Evolutionary conservation across 2,329 filamentous ascomycete genomes (phyloP), one percentile per base, ranked within the genome.

Genomic region (Lecanicillium sp.): DNA sequence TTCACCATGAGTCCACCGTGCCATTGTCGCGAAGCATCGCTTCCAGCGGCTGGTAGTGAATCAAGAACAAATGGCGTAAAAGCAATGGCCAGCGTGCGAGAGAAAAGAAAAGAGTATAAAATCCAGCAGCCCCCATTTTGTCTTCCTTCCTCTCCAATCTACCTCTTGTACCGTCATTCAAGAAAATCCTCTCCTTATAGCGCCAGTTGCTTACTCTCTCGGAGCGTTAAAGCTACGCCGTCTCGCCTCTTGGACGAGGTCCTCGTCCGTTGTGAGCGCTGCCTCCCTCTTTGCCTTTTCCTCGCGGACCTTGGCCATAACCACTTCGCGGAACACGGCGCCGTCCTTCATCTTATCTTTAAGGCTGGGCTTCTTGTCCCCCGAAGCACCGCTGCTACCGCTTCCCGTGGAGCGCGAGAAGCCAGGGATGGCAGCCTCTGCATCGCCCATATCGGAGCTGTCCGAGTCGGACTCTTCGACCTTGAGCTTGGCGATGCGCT

Each of bases 401-500:
- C 33, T 33, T 10, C 35, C 30, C 19, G 33, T 40, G 37, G 35
- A 14, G n/a, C 37, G 29, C 18, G 34, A 37, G 4, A 40, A 15
- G 33, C 33, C 41, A 18, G 36, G 33, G 33, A 44, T 44, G 17
- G 77, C 74, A 27, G 80, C 77, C 37, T 79, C 59, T 49, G 84
- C 76, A 37, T 74, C 73, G 19, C 80, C 79, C 54, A 89, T 79
- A 43, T 81, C 81, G 41, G 85, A 83, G 48, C 87, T 79, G 43
- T 92, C 79, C 5, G 71, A 68, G 48, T 84, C 87, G 48, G 95
- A 88, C 55, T 95, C 89, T 60, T 92, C 84, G 69, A 94, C 83
- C 67, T 88, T 94, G 67, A 98, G 82, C 22, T 85, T 77, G 60
- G 95, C 87, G 66, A 98, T 97, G 47, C 90, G 86, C 66, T 96